Base-by-base conservation (phyloP, 441 rosid species). In the Erodium trifolium region DNA sequence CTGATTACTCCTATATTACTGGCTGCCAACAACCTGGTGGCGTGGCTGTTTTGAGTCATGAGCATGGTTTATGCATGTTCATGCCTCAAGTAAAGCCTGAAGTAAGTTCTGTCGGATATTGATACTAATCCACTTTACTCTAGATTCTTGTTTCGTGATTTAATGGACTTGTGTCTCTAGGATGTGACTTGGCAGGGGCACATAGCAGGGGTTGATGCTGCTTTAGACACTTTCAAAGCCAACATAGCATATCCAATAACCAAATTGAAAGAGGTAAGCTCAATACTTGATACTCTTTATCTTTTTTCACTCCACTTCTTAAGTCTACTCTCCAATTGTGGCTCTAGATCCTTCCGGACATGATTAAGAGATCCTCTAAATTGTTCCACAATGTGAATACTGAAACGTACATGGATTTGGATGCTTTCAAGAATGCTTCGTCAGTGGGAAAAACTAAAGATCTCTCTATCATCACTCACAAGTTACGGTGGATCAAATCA, bases 21-120 rank as follows among this genome's bases (percentile, higher is more conserved):
- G 99, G 98, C 66, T 94, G 98, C 82, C 92, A 90, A 23, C 99
- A 94, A 78, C 94, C 99, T 19, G 98, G 97, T 76, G 97, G 98
- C 67, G 77, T 92, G 70, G 97, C 99, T 1, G 87, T 92, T 73
- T 82, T 94, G 72, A 82, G 94, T 71, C 81, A 64, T 34, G 91
- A 86, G 31, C 77, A 27, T 9, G 98, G 99, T 72, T 82, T 94
- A 80, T 94, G 92, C 87, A 94, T 94, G 99, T 94, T 94, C 86
- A 92, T 94, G 97, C 99, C 96, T 0, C 96, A 90, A 82, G 72
- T 88, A 75, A 85, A 87, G 45, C 83, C 78, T 68, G 84, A 88
- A 27, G 99, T 94, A 85, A 80, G 87, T 35, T 53, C 62, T 5
- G 34, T 68, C 66, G 70, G 7, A 18, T 37, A 47, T 71, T 67